Conservation (phyloP, 208 protist genomes). For the Crithidia fasciculata region DNA sequence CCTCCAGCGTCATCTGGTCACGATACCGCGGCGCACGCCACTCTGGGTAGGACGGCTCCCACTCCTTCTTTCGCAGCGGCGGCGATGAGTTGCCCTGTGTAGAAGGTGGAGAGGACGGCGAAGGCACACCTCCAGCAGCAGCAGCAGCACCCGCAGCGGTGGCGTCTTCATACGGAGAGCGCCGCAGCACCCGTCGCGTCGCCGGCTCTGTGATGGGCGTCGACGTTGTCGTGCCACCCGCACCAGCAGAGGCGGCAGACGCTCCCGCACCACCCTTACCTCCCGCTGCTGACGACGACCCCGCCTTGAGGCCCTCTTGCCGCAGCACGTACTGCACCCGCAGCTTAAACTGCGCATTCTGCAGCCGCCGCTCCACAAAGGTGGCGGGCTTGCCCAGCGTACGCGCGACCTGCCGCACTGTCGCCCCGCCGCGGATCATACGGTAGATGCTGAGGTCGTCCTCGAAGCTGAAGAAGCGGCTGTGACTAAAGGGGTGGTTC, state of each 20-base stretch:
- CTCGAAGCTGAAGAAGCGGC: conserved; percentile 87
- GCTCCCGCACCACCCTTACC: not conserved
- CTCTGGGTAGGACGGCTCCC: conserved; percentile 69
- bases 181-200: conserved; percentile 30
- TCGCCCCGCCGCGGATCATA: conserved; percentile 87
- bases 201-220: conserved; percentile 28
- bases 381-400: conserved; percentile 86
- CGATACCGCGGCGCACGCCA: conserved; percentile 55
- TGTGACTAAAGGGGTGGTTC: conserved; percentile 90
- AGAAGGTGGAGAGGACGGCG: not conserved
- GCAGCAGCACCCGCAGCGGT: not conserved
- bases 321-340: conserved; percentile 84
- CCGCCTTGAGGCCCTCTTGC: conserved; percentile 46
- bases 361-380: conserved; percentile 82
- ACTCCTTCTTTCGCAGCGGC: conserved; percentile 59
- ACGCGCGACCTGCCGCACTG: conserved; percentile 74
- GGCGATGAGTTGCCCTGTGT: too few species aligned
- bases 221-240: conserved; percentile 15
- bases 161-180: conserved; percentile 25
- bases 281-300: not conserved
- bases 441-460: conserved; percentile 83
- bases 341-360: conserved; percentile 89
- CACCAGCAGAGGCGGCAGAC: not conserved
- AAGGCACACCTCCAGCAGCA: not conserved
- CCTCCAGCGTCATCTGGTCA: conserved; percentile 75